Percentiles rank a stretch among this genome's conserved stretches.
These are phyloP conservation scores for Cyberlindnera mycetangii DNA, from an alignment of 805 yeast genomes.

Conservation along the genomic window DNA sequence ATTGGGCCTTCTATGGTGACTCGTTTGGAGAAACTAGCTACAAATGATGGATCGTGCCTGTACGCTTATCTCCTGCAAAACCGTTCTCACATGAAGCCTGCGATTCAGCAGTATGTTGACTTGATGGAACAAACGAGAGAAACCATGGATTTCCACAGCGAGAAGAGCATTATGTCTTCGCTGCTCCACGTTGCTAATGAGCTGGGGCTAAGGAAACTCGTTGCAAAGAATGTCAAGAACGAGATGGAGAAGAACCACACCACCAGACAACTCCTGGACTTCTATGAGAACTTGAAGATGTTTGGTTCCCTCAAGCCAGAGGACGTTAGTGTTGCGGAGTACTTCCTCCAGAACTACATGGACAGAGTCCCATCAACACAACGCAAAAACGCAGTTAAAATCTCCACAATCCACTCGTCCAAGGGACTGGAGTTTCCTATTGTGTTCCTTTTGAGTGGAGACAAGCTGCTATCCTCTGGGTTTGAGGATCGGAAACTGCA, in stretches of 20 bases:
- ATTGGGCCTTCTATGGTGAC: constrained; percentile 27
- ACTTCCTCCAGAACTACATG: constrained; percentile 33
- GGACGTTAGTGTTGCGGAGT: constrained; percentile 26
- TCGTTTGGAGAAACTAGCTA: constrained; percentile 14
- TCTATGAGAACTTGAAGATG: constrained; percentile 35
- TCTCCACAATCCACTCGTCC: constrained; percentile 71
- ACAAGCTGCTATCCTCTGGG: neutral
- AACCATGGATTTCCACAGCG: constrained; percentile 14
- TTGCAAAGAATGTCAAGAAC: constrained; percentile 18
- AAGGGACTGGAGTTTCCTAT: constrained; percentile 75
- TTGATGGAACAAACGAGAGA: constrained; percentile 19
- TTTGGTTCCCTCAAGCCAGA: constrained; percentile 27
- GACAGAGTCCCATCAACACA: constrained; percentile 29
- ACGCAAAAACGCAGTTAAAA: constrained; percentile 38
- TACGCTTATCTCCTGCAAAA: constrained; percentile 11
- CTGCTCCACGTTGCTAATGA: constrained; percentile 14
- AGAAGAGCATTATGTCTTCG: constrained; percentile 14
- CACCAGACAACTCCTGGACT: constrained; percentile 31
- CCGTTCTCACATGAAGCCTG: constrained; percentile 19
- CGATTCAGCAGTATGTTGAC: constrained; percentile 29
- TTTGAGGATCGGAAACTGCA: constrained; percentile 41
- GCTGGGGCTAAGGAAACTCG: constrained; percentile 14
- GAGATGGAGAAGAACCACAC: constrained; percentile 28
- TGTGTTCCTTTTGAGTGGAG: constrained; percentile 40
- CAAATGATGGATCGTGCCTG: constrained; percentile 1